Evolutionary conservation across 2,329 filamentous ascomycete species (phyloP).

Genomic region (Fusarium xyrophilum): DNA sequence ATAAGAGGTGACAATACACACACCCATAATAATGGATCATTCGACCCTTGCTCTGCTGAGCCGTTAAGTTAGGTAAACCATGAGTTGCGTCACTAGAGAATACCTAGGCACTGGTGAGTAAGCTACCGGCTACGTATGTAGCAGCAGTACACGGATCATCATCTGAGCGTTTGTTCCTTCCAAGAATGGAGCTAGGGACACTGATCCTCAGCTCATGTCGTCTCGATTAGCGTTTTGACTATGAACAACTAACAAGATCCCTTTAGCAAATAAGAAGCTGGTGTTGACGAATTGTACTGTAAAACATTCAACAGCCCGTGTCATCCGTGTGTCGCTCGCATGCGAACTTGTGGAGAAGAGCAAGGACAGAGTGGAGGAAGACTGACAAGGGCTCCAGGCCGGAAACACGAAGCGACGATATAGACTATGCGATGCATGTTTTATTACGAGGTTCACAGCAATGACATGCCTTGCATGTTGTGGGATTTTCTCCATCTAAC

Average conservation of each 20-base stretch:
- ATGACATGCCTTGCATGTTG: not conserved
- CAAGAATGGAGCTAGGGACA: not conserved
- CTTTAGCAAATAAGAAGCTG: conserved; percentile 4
- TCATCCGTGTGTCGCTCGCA: conserved; percentile 6
- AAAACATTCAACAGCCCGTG: conserved; percentile 9
- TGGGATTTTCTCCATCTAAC: not conserved
- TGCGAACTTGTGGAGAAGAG: conserved; percentile 6
- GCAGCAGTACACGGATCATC: not conserved
- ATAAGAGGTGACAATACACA: not conserved
- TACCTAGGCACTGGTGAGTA: not conserved
- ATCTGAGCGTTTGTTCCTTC: not conserved
- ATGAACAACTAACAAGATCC: not conserved
- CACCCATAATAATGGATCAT: not conserved
- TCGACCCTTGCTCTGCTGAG: not conserved
- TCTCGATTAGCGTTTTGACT: conserved; percentile 2
- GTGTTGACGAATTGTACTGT: conserved; percentile 5
- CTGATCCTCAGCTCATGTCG: not conserved
- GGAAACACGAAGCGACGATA: conserved; percentile 2
- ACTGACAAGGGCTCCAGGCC: not conserved
- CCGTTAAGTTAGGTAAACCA: not conserved
- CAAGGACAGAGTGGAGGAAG: not conserved
- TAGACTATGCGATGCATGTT: conserved; percentile 14
- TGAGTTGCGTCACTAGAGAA: not conserved
- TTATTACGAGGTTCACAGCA: conserved; percentile 17
- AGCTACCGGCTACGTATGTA: not conserved